A percentile compares a stretch with the other conserved stretches of the same genome.
These are phyloP conservation scores for Trichoderma asperelloides DNA, from an alignment of 495 filamentous ascomycete genomes.

Conservation along the genomic window DNA sequence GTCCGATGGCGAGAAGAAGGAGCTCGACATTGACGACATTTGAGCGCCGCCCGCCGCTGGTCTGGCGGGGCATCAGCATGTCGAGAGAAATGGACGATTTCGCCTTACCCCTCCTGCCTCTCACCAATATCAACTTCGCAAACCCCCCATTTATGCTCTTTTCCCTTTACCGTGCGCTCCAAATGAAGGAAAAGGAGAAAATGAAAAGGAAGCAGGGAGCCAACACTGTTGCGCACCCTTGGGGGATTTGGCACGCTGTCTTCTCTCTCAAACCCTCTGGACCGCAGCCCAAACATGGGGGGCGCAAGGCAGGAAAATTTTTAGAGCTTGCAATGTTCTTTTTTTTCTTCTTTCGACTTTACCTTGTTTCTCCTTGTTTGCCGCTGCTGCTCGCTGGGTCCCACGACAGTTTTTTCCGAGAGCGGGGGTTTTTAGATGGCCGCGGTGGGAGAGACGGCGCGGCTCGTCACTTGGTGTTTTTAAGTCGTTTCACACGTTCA, in stretches of 20 bases:
- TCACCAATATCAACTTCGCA: not conserved
- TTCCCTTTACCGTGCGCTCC: not conserved
- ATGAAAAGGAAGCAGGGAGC: slow-evolving; percentile 23
- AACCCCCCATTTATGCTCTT: not conserved
- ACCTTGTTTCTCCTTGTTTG: not conserved
- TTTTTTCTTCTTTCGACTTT: not conserved
- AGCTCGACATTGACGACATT: slow-evolving; percentile 70
- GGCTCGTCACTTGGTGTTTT: slow-evolving; percentile 15
- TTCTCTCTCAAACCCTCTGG: slow-evolving; percentile 51
- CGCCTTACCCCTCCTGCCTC: not conserved
- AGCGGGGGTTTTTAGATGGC: slow-evolving; percentile 13
- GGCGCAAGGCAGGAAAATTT: not conserved
- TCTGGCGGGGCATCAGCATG: slow-evolving; percentile 9
- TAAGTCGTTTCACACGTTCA: slow-evolving; percentile 8
- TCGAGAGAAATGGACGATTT: not conserved
- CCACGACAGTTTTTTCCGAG: slow-evolving; percentile 10
- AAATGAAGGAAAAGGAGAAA: slow-evolving; percentile 10
- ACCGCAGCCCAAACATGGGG: slow-evolving; percentile 8
- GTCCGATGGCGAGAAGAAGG: slow-evolving; percentile 48
- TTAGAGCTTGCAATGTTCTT: not conserved
- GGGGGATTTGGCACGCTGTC: slow-evolving; percentile 30
- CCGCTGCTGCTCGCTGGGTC: slow-evolving; percentile 11
- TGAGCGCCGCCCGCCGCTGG: slow-evolving; percentile 24
- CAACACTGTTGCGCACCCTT: not conserved
- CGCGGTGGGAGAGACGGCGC: slow-evolving; percentile 46